Evolutionary conservation across 1,139 yeast genomes (phyloP).

Genomic region (Saccharomyces hybrid): DNA sequence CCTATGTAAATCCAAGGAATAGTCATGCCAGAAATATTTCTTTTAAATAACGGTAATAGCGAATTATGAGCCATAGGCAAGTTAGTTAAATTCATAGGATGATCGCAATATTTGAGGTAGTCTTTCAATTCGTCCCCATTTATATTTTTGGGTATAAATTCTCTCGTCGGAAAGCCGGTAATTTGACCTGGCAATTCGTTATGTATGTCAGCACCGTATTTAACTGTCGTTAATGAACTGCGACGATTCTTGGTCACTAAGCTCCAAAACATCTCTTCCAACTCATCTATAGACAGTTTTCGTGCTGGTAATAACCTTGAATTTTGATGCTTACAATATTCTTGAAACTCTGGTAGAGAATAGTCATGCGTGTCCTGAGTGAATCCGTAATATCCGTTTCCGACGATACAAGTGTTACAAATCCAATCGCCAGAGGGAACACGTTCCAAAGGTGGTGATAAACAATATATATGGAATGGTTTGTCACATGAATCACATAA

Average conservation of each 20-base stretch:
- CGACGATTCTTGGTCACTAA: conserved; percentile 34
- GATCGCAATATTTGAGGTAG: conserved; percentile 39
- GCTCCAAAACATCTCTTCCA: conserved; percentile 59
- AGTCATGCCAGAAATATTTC: conserved; percentile 72
- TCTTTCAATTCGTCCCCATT: conserved; percentile 30
- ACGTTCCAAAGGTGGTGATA: conserved; percentile 42
- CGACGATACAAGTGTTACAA: conserved; percentile 75
- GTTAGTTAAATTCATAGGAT: conserved; percentile 61
- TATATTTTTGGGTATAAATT: conserved; percentile 21
- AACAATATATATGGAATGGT: conserved; percentile 58
- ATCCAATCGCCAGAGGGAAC: conserved; percentile 43
- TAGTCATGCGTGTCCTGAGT: conserved; percentile 63
- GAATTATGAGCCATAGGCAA: conserved; percentile 63
- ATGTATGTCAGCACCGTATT: conserved; percentile 77
- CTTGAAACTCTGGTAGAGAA: conserved; percentile 51
- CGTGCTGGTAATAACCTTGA: conserved; percentile 26
- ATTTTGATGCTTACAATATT: conserved; percentile 29
- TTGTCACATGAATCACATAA: conserved; percentile 70
- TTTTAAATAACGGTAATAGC: conserved; percentile 49
- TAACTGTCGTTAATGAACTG: conserved; percentile 46
- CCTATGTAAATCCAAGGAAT: conserved; percentile 79
- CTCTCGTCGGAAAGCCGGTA: conserved; percentile 53
- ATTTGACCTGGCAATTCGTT: conserved; percentile 52
- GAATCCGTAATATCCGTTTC: conserved; percentile 86
- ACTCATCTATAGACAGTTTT: conserved; percentile 28